Conservation (phyloP, 73 alveolate species). For the Breviolum minutum region DNA sequence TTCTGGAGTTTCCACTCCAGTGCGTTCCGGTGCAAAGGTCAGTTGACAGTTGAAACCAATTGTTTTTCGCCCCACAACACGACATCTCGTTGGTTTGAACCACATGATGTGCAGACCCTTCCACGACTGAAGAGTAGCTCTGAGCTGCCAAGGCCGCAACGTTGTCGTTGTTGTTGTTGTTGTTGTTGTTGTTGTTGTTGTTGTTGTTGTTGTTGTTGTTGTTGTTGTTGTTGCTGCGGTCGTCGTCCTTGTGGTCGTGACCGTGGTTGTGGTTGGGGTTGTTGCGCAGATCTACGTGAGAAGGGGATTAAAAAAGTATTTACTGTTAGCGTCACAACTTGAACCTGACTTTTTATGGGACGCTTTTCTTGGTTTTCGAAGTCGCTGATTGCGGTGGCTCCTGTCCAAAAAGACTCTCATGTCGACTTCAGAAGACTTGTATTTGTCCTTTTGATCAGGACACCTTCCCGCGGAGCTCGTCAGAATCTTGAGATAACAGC, state of each 20-base stretch:
- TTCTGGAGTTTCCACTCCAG: not conserved
- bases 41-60: not conserved
- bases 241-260: too few species aligned
- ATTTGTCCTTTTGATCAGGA: not conserved
- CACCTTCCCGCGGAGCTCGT: conserved; percentile 43
- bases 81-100: not conserved
- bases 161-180: not conserved
- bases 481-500: not conserved
- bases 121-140: conserved; percentile 40
- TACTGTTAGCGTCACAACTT: too few species aligned
- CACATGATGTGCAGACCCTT: not conserved
- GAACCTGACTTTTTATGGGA: not conserved
- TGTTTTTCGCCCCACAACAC: not conserved
- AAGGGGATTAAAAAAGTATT: too few species aligned
- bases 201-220: too few species aligned
- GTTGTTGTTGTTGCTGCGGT: too few species aligned
- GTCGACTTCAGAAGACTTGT: not conserved
- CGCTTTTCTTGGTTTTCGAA: not conserved
- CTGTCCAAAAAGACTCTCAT: not conserved
- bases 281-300: too few species aligned
- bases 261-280: too few species aligned
- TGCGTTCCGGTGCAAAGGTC: not conserved
- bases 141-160: conserved; percentile 15
- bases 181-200: not conserved
- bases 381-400: not conserved